Evolutionary conservation across 2,329 filamentous ascomycete species (phyloP).

Genomic region (Thyridium curvatum): DNA sequence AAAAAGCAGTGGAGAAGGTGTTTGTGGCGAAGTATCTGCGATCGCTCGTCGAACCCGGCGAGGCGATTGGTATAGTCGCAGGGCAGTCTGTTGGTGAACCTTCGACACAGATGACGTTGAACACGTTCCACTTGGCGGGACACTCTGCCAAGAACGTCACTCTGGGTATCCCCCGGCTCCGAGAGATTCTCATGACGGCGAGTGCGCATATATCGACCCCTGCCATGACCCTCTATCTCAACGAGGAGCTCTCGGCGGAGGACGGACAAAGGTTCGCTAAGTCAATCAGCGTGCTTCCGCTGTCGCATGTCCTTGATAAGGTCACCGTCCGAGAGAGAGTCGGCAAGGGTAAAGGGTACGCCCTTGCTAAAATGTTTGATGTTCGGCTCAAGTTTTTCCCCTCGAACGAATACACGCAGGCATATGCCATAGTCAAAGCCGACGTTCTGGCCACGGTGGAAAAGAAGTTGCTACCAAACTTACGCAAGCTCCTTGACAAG

Average conservation of each 20-base stretch:
- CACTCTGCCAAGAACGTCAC: constrained; percentile 99
- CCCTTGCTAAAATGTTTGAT: constrained; percentile 77
- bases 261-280: constrained; percentile 81
- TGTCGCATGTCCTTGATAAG: constrained; percentile 78
- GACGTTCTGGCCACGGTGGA: constrained; percentile 81
- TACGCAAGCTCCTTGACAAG: constrained; percentile 64
- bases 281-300: constrained; percentile 77
- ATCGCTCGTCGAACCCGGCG: constrained; percentile 87
- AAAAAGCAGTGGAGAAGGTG: constrained; percentile 75
- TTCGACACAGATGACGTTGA: constrained; percentile 97
- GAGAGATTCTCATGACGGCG: constrained; percentile 98
- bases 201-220: constrained; percentile 85
- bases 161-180: constrained; percentile 89
- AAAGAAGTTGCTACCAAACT: constrained; percentile 65
- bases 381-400: constrained; percentile 81
- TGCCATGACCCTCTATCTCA: constrained; percentile 77
- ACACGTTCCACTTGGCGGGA: constrained; percentile 98
- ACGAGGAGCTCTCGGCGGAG: constrained; percentile 60
- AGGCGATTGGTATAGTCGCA: constrained; percentile 94
- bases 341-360: constrained; percentile 61
- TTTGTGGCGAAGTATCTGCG: constrained; percentile 90
- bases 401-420: constrained; percentile 71
- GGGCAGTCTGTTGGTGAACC: constrained; percentile 96
- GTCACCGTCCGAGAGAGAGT: constrained; percentile 75
- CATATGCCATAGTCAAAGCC: constrained; percentile 73